A percentile compares a stretch with the other conserved stretches of the same genome.
phyloP scores from a whole-genome alignment of 345 rosid species.

The Isatis tinctoria region DNA sequence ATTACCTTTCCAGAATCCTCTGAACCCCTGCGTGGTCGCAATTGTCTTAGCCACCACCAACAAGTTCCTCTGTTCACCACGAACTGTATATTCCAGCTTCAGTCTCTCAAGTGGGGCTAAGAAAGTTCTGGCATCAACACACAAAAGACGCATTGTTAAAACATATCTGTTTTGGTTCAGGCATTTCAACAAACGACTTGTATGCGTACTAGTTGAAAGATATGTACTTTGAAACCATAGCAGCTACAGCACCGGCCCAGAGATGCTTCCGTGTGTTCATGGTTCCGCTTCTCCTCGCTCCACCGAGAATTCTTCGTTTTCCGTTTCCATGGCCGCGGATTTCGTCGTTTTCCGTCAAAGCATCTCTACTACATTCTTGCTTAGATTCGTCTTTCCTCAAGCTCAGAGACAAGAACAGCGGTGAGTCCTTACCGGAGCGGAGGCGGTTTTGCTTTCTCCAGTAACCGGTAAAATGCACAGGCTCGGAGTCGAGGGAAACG shows the following conservation, averaged over 20 bases:
- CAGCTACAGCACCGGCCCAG: slow-evolving; percentile 87
- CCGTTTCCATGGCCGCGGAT: slow-evolving; percentile 14
- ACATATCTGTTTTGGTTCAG: not conserved
- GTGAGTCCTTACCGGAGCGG: slow-evolving; percentile 9
- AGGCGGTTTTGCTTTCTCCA: slow-evolving; percentile 17
- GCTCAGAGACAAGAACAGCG: slow-evolving; percentile 48
- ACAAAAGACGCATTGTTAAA: not conserved
- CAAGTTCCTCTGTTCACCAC: slow-evolving; percentile 70
- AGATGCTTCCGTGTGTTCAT: slow-evolving; percentile 79
- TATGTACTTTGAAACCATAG: slow-evolving; percentile 78
- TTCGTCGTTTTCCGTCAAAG: slow-evolving; percentile 31
- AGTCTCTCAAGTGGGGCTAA: slow-evolving; percentile 92
- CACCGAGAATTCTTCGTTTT: slow-evolving; percentile 23
- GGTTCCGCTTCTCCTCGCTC: slow-evolving; percentile 41
- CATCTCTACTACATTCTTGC: slow-evolving; percentile 1
- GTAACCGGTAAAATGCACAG: slow-evolving; percentile 6
- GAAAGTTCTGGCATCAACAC: slow-evolving; percentile 50
- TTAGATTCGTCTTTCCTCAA: slow-evolving; percentile 39
- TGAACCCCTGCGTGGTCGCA: slow-evolving; percentile 59
- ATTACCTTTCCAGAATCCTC: slow-evolving; percentile 96
- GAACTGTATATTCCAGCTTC: slow-evolving; percentile 79
- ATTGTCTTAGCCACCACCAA: slow-evolving; percentile 58
- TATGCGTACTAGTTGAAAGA: not conserved
- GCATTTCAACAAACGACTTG: slow-evolving; percentile 10
- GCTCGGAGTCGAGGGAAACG: slow-evolving; percentile 9